Conservation (phyloP, 805 yeast genomes). For the Cyberlindnera mrakii region DNA sequence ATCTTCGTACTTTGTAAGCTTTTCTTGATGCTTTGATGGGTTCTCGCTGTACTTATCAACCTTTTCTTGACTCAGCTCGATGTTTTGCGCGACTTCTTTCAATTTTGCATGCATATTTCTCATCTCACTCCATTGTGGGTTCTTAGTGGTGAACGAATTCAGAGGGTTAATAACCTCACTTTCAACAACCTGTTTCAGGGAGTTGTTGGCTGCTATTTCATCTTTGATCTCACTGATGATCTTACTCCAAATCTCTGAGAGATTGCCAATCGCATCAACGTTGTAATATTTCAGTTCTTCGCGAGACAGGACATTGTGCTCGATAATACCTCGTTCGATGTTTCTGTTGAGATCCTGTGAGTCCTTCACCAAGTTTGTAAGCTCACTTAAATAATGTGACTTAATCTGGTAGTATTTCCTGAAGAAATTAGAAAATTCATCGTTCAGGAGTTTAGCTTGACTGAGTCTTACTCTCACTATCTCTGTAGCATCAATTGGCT, state of each 20-base stretch:
- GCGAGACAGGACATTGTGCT: conserved; percentile 34
- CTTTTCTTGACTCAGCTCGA: conserved; percentile 36
- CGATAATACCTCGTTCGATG: conserved; percentile 27
- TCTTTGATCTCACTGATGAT: conserved; percentile 34
- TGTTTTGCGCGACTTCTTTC: conserved; percentile 36
- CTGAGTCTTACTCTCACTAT: conserved; percentile 50
- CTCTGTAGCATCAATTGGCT: conserved; percentile 57
- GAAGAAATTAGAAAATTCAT: conserved; percentile 56
- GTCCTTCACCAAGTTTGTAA: conserved; percentile 15
- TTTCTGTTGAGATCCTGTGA: conserved; percentile 28
- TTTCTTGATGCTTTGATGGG: conserved; percentile 17
- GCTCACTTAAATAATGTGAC: conserved; percentile 17
- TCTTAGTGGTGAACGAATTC: conserved; percentile 45
- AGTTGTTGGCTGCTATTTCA: conserved; percentile 46
- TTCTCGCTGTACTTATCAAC: conserved; percentile 29
- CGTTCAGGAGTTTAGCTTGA: conserved; percentile 50
- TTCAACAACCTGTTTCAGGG: conserved; percentile 40
- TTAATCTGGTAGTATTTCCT: conserved; percentile 32
- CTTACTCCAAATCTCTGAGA: conserved; percentile 38
- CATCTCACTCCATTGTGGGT: conserved; percentile 50
- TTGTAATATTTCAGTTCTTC: conserved; percentile 44
- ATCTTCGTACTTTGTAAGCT: conserved; percentile 30
- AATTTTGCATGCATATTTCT: conserved; percentile 38
- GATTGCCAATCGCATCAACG: conserved; percentile 42
- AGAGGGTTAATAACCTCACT: conserved; percentile 52